Evolutionary conservation across 768 basidiomycete species (phyloP).

Genomic region (Xerocomus spinulosus): DNA sequence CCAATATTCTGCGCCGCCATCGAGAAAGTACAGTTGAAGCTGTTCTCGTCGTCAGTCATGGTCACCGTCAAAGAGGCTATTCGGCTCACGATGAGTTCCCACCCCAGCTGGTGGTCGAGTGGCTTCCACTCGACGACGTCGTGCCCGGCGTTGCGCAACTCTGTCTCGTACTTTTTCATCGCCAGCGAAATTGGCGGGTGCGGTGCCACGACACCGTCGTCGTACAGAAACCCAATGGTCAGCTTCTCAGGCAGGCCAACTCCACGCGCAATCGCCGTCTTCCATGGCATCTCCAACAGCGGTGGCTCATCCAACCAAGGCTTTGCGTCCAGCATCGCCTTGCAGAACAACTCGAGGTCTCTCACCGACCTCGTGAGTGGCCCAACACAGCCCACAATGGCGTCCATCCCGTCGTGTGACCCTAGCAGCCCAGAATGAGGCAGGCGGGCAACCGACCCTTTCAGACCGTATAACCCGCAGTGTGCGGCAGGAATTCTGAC

Average conservation of each 20-base stretch:
- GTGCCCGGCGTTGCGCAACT: constrained; percentile 43
- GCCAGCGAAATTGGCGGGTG: constrained; percentile 45
- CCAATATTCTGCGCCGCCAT: constrained; percentile 44
- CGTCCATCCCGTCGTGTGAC: constrained; percentile 52
- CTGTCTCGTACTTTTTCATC: constrained; percentile 36
- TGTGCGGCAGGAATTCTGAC: constrained; percentile 40
- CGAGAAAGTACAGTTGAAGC: constrained; percentile 46
- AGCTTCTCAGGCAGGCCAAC: constrained; percentile 37
- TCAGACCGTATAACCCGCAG: constrained; percentile 41
- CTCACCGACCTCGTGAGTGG: constrained; percentile 46
- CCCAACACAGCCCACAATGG: constrained; percentile 46
- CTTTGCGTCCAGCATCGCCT: constrained; percentile 41
- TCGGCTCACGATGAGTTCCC: constrained; percentile 42
- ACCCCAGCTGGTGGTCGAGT: constrained; percentile 40
- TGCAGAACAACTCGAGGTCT: constrained; percentile 47
- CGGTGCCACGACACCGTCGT: constrained; percentile 47
- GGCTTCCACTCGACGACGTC: constrained; percentile 49
- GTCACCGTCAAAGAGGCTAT: background rate
- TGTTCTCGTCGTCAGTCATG: constrained; percentile 9
- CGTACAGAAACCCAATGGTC: constrained; percentile 44
- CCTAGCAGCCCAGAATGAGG: constrained; percentile 48
- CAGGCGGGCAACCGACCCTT: constrained; percentile 46
- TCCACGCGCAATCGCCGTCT: constrained; percentile 35
- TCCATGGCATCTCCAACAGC: constrained; percentile 50
- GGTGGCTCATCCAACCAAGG: constrained; percentile 46